Conservation (phyloP, 75 land plant genomes). For the Cryptomeria japonica region DNA sequence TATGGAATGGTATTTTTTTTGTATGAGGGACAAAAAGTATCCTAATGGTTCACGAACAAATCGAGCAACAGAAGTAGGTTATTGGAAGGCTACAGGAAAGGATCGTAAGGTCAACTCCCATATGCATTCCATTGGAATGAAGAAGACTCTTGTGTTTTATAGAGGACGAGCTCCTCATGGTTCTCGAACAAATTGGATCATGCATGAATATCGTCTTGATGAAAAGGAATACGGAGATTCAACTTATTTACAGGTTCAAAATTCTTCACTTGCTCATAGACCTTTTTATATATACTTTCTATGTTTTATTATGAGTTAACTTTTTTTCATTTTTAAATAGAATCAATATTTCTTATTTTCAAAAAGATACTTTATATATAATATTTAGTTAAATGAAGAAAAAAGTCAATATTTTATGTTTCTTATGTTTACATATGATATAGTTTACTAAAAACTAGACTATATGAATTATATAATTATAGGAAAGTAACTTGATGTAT, state of each 20-base stretch:
- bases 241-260: neutral
- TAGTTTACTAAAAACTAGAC: too few species aligned
- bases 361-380: too few species aligned
- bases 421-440: too few species aligned
- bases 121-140: constrained; percentile 20
- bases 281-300: too few species aligned
- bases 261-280: neutral
- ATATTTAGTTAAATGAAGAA: too few species aligned
- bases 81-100: constrained; percentile 36
- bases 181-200: constrained; percentile 23
- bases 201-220: constrained; percentile 26
- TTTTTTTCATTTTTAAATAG: too few species aligned
- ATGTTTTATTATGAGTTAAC: too few species aligned
- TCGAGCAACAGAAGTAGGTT: constrained; percentile 26
- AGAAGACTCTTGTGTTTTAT: constrained; percentile 31
- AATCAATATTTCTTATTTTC: too few species aligned
- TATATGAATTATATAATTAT: too few species aligned
- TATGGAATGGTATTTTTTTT: constrained; percentile 23
- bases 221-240: constrained; percentile 5
- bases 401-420: too few species aligned
- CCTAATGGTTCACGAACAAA: constrained; percentile 29
- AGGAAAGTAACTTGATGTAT: too few species aligned
- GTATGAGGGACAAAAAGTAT: constrained; percentile 21
- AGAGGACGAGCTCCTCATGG: constrained; percentile 34
- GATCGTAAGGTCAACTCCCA: constrained; percentile 14